These are phyloP conservation scores for Wolfiporia cocos DNA, from an alignment of 1,284 basidiomycete species.

Conservation along the genomic window DNA sequence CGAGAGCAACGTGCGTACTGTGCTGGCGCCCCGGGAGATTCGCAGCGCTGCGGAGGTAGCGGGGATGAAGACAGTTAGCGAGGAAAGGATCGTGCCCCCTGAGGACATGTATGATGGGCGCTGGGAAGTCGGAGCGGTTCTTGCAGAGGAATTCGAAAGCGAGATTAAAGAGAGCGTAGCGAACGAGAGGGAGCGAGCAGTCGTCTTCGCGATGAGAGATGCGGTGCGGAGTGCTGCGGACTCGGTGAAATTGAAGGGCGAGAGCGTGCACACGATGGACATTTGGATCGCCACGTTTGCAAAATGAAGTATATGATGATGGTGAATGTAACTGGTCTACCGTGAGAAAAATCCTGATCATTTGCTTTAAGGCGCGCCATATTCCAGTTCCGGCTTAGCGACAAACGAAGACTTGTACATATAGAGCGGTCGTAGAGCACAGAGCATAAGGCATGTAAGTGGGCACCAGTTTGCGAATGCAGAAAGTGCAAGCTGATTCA, in stretches of 20 bases:
- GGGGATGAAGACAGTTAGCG: slow-evolving; percentile 23
- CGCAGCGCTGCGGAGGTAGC: slow-evolving; percentile 22
- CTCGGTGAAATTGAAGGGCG: slow-evolving; percentile 12
- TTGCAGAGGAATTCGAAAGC: slow-evolving; percentile 14
- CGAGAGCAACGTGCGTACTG: slow-evolving; percentile 33
- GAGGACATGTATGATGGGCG: slow-evolving; percentile 28
- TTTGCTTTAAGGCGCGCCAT: too few relatives aligned
- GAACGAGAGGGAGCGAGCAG: slow-evolving; percentile 23
- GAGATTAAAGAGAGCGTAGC: slow-evolving; percentile 17
- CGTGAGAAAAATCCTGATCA: too few relatives aligned
- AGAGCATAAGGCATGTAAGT: too few relatives aligned
- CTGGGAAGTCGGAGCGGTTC: slow-evolving; percentile 29
- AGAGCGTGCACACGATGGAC: slow-evolving; percentile 28
- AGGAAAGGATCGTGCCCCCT: slow-evolving; percentile 22
- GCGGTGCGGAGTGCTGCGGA: slow-evolving; percentile 15
- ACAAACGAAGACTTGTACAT: too few relatives aligned
- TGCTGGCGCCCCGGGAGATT: slow-evolving; percentile 30
- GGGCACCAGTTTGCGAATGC: too few relatives aligned
- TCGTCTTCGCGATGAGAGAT: slow-evolving; percentile 25
- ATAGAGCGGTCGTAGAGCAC: too few relatives aligned
- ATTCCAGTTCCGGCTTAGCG: too few relatives aligned
- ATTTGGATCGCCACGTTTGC: slow-evolving; percentile 22
- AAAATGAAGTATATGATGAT: too few relatives aligned
- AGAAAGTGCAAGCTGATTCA: too few relatives aligned
- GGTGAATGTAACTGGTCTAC: too few relatives aligned